These are phyloP conservation scores for Cucurbita maxima DNA, from an alignment of 306 rosid species.

Conservation along the genomic window DNA sequence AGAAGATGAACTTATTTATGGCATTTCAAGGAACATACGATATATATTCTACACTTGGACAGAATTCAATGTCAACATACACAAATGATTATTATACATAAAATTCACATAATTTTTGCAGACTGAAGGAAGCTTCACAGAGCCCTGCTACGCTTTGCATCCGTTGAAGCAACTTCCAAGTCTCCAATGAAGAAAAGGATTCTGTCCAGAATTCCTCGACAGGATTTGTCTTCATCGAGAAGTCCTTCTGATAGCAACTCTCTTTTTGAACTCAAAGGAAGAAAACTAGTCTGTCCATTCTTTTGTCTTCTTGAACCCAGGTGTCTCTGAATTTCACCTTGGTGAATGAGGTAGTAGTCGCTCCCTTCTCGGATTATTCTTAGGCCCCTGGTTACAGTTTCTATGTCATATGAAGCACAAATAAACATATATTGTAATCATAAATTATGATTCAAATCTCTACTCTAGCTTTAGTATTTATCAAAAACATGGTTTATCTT, in stretches of 20 bases:
- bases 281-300: constrained; percentile 11
- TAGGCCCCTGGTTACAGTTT: constrained; percentile 34
- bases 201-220: constrained; percentile 50
- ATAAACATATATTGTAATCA: neutral
- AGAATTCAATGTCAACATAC: neutral
- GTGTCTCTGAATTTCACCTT: constrained; percentile 50
- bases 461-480: neutral
- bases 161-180: constrained; percentile 57
- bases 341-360: constrained; percentile 65
- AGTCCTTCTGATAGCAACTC: constrained; percentile 18
- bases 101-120: neutral
- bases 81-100: neutral
- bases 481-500: neutral
- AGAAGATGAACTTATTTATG: neutral
- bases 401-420: neutral
- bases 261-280: constrained; percentile 12
- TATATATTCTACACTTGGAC: neutral
- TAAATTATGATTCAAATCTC: neutral
- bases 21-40: neutral
- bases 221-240: constrained; percentile 27
- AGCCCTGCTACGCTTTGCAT: constrained; percentile 43
- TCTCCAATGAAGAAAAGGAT: constrained; percentile 72
- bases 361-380: constrained; percentile 58
- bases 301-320: constrained; percentile 42
- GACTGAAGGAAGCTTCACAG: constrained; percentile 11